These are phyloP conservation scores for Helianthus tuberosus DNA, from an alignment of 129 eudicot species.

Conservation along the genomic window DNA sequence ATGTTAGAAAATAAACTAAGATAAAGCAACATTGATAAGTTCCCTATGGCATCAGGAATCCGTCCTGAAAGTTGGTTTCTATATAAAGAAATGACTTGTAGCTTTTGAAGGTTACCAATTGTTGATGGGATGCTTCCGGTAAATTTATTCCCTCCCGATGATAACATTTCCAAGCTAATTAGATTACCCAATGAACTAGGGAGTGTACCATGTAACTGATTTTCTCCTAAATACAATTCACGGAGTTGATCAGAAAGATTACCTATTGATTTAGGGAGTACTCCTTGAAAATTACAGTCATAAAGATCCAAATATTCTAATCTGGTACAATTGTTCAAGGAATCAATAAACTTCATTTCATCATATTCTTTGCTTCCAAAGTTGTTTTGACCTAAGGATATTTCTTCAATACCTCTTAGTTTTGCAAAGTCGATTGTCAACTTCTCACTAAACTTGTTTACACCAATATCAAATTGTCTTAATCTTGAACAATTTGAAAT, in stretches of 20 bases:
- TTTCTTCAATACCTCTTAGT: neutral
- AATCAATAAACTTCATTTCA: neutral
- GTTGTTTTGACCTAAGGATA: neutral
- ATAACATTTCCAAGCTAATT: neutral
- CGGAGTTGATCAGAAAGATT: neutral
- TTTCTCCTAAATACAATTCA: too few relatives aligned
- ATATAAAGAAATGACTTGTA: too few relatives aligned
- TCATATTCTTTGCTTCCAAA: neutral
- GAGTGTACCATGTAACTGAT: too few relatives aligned
- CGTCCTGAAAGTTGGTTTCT: neutral
- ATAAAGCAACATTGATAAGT: neutral
- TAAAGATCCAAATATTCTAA: too few relatives aligned
- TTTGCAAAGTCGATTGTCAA: neutral
- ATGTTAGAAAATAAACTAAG: neutral
- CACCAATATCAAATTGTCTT: too few relatives aligned
- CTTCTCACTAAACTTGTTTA: neutral
- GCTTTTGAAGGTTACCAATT: neutral
- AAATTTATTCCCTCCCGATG: too few relatives aligned
- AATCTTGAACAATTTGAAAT: neutral
- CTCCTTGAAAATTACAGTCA: too few relatives aligned
- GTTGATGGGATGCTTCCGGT: neutral
- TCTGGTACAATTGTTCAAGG: neutral
- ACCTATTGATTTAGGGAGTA: neutral
- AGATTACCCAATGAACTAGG: neutral
- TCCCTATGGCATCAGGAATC: neutral